phyloP scores from a whole-genome alignment of 805 yeast genomes.

The Kregervanrija delftensis region DNA sequence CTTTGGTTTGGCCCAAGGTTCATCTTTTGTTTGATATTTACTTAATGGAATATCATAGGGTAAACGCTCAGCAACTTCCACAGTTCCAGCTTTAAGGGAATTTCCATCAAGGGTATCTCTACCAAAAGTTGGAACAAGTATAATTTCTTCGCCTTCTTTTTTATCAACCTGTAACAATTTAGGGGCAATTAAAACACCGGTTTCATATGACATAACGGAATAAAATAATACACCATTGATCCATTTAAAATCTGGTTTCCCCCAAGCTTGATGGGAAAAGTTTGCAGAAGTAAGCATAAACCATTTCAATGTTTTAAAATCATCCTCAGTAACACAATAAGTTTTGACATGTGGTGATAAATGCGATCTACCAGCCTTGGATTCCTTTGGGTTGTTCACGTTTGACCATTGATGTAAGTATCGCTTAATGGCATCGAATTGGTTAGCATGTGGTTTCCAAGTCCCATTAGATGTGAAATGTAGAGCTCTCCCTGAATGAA shows the following conservation, averaged over 20 bases:
- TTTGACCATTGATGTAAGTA: constrained; percentile 42
- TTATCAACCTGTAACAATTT: constrained; percentile 14
- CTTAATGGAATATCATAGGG: constrained; percentile 51
- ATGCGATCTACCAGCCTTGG: constrained; percentile 20
- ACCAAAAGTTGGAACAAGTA: constrained; percentile 38
- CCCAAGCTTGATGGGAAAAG: constrained; percentile 79
- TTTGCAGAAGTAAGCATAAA: constrained; percentile 69
- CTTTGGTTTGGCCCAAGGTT: constrained; percentile 40
- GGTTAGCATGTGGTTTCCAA: constrained; percentile 24
- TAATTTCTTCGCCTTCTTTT: constrained; percentile 2
- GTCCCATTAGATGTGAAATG: constrained; percentile 14
- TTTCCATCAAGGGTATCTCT: constrained; percentile 22
- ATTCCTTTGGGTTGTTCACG: constrained; percentile 9
- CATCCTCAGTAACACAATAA: constrained; percentile 47
- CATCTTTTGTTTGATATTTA: constrained; percentile 32
- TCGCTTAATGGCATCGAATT: constrained; percentile 35
- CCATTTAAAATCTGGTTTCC: constrained; percentile 28
- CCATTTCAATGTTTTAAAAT: constrained; percentile 54
- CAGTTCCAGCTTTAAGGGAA: background rate
- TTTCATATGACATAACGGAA: constrained; percentile 41
- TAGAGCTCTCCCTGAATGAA: constrained; percentile 25
- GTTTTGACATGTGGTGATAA: constrained; percentile 59
- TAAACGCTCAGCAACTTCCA: constrained; percentile 34
- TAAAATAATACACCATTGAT: constrained; percentile 17
- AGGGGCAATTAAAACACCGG: constrained; percentile 43